Conservation (phyloP, 176 grass and related monocot genomes). For the Phoenix roebelenii region DNA sequence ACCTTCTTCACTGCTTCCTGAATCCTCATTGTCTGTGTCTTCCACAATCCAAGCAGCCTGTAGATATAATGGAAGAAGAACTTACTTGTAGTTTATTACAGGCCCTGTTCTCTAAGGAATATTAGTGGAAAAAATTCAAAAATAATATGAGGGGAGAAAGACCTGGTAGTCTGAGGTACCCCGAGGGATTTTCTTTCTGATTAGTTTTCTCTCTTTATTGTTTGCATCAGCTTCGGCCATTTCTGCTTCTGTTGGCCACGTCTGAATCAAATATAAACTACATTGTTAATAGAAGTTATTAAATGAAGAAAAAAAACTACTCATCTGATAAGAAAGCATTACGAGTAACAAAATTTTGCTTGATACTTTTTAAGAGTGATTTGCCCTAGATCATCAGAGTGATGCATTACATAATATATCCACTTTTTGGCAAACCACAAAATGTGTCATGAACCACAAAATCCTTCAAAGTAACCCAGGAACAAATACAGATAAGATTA, state of each 20-base stretch:
- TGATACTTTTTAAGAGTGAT: no score
- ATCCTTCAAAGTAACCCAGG: no score
- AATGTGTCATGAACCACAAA: no score
- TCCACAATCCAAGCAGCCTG: slow-evolving; percentile 95
- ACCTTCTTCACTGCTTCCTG: slow-evolving; percentile 34
- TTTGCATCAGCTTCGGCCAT: slow-evolving; percentile 46
- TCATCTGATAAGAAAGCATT: background rate
- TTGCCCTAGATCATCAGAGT: no score
- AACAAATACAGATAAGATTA: no score
- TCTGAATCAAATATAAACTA: slow-evolving; percentile 49
- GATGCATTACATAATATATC: no score
- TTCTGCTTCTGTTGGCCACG: slow-evolving; percentile 85
- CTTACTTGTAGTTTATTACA: no score
- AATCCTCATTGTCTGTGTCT: slow-evolving; percentile 61
- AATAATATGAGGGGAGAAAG: slow-evolving; percentile 1
- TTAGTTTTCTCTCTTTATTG: slow-evolving; percentile 56
- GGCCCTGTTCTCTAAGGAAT: no score
- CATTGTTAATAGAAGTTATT: slow-evolving; percentile 14
- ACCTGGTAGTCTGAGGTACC: slow-evolving; percentile 98
- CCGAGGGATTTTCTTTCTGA: slow-evolving; percentile 69
- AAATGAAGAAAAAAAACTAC: background rate
- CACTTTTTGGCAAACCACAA: no score
- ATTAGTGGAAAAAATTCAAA: no score
- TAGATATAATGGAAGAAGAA: slow-evolving; percentile 12
- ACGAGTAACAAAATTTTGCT: no score